Evolutionary conservation across 1,139 yeast species (phyloP), one percentile per base, ranked within the genome.

Genomic region (Meyerozyma carpophila): DNA sequence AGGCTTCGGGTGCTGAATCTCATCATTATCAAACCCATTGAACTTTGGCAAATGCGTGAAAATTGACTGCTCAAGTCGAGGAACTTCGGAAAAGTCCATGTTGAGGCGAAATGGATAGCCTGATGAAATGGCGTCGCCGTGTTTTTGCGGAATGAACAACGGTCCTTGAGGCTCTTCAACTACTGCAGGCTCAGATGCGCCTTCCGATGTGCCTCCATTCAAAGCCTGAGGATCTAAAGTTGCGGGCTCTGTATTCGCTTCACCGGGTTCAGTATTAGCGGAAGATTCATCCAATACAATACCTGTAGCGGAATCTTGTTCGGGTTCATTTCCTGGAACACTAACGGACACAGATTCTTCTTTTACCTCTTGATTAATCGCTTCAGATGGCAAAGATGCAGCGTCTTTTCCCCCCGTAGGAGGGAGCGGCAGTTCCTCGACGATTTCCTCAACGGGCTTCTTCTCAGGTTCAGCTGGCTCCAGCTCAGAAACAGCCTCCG

Each of bases 61-160:
- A 13, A 84, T 71, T 0, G 81, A 70, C 48, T 68, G 76, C 48
- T 82, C 87, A 7, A 76, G 62, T 37, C 72, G 66, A 47, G 79
- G 75, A 44, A 88, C 61, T 13, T 77, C 79, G 40, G 76, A 71
- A 10, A 77, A 52, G 43, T 76, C 70, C 13, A 83, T 65, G 48
- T 71, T 73, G 9, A 84, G 55, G 50, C 80, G 85, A 67, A 85
- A 82, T 0, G 86, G 80, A n/a, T 70, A 61, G 13, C 37, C 40
- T 16, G 25, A 18, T 11, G 37, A 34, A 10, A 16, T 16, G 6
- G 16, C 21, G 34, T 39, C 16, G 37, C 37, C 42, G 16, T 16
- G 18, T 21, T 18, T 16, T 31, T 37, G 24, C n/a, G 28, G 43
- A 25, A 24, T 21, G 26, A 27, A 21, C 26, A 25, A 16, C 3